Conservation (phyloP, 2,329 filamentous ascomycete genomes). For the Epichloe sibirici region DNA sequence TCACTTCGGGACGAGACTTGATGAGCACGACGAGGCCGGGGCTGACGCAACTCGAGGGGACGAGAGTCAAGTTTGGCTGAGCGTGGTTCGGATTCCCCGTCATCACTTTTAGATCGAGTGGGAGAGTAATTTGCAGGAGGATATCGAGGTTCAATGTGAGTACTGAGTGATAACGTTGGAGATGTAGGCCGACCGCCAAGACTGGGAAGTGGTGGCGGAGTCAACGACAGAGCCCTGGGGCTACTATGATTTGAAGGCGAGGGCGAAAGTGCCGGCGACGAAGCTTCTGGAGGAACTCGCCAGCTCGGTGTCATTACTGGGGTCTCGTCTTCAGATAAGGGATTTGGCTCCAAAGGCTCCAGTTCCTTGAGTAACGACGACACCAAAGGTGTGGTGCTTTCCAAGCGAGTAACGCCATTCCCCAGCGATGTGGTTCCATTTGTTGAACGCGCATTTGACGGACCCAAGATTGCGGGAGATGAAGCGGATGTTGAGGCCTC, state of each 20-base stretch:
- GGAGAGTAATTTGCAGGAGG: constrained; percentile 66
- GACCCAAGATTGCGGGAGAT: constrained; percentile 17
- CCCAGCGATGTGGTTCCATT: constrained; percentile 10
- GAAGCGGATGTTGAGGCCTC: constrained; percentile 34
- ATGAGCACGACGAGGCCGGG: constrained; percentile 36
- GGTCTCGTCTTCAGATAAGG: constrained; percentile 44
- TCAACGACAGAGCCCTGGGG: constrained; percentile 53
- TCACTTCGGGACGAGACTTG: constrained; percentile 34
- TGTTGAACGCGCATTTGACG: constrained; percentile 13
- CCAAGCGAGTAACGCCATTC: constrained; percentile 13
- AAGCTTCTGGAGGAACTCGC: constrained; percentile 23
- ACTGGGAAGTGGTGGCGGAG: constrained; percentile 53
- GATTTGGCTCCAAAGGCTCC: constrained; percentile 62
- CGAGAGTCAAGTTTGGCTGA: constrained; percentile 13
- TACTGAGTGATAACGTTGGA: constrained; percentile 54
- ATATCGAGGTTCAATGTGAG: constrained; percentile 60
- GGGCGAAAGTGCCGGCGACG: constrained; percentile 56
- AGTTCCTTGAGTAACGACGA: constrained; percentile 83
- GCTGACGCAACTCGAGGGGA: constrained; percentile 38
- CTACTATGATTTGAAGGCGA: constrained; percentile 52
- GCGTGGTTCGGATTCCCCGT: constrained; percentile 32
- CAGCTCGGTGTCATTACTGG: constrained; percentile 14
- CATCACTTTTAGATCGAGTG: constrained; percentile 31
- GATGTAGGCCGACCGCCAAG: constrained; percentile 46
- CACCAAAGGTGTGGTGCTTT: constrained; percentile 63